These are phyloP conservation scores for Spergularia marina DNA, from an alignment of 148 eudicot species.

Conservation along the genomic window DNA sequence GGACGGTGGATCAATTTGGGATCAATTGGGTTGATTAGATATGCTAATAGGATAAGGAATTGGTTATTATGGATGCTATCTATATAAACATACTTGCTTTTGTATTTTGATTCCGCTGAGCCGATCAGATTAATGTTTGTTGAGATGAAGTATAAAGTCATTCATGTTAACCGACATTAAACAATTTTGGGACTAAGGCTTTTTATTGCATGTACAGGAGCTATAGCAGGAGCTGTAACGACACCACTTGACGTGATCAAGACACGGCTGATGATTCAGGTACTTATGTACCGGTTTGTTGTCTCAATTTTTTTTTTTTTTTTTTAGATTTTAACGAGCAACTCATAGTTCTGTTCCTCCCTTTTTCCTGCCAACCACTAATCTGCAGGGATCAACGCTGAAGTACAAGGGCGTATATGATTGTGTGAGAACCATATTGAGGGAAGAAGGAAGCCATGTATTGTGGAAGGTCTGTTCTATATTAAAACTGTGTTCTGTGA, in stretches of 20 bases:
- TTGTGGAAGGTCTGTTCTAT: conserved; percentile 53
- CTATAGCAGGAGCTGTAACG: conserved; percentile 78
- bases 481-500: not conserved
- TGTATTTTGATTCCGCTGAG: not conserved
- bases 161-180: no score
- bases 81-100: not conserved
- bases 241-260: conserved; percentile 92
- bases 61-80: no score
- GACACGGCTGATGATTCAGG: conserved; percentile 91
- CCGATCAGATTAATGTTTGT: not conserved
- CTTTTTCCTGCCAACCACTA: not conserved
- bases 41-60: not conserved
- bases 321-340: not conserved
- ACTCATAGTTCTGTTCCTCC: not conserved
- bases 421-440: conserved; percentile 57
- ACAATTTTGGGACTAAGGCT: no score
- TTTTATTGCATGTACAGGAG: conserved; percentile 42
- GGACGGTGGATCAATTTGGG: not conserved
- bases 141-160: not conserved
- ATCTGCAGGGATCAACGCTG: conserved; percentile 60
- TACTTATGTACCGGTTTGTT: conserved; percentile 16
- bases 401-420: conserved; percentile 65
- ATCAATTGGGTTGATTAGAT: not conserved
- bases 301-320: not conserved
- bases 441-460: conserved; percentile 74